Evolutionary conservation across 75 land plant genomes (phyloP).

Genomic region (Cunninghamia lanceolata): DNA sequence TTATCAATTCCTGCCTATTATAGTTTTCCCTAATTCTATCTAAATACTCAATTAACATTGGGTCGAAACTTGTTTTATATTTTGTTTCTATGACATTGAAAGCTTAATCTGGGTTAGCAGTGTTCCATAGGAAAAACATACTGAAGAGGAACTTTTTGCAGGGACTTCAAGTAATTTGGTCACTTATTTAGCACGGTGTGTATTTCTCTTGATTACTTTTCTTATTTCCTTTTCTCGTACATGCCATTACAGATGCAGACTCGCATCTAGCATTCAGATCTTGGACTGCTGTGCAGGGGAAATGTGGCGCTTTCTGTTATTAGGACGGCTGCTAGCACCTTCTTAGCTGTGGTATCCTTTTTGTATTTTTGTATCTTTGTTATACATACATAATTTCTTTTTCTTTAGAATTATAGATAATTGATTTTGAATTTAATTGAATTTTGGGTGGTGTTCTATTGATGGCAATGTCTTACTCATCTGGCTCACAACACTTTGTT

Average conservation of each 20-base stretch:
- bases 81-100: slow-evolving; percentile 7
- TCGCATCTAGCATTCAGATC: background rate
- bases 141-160: slow-evolving; percentile 28
- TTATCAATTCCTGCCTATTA: background rate
- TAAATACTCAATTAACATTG: background rate
- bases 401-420: background rate
- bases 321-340: slow-evolving; percentile 93
- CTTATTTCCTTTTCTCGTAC: slow-evolving; percentile 1
- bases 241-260: background rate
- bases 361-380: background rate
- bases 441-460: background rate
- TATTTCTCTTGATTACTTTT: slow-evolving; percentile 3
- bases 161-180: slow-evolving; percentile 89
- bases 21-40: background rate
- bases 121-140: background rate
- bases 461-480: background rate
- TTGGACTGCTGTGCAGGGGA: slow-evolving; percentile 48
- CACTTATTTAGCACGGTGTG: slow-evolving; percentile 82
- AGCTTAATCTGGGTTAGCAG: background rate
- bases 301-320: slow-evolving; percentile 87
- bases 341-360: slow-evolving; percentile 68
- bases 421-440: background rate
- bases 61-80: background rate
- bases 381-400: background rate
- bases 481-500: background rate